Conservation (phyloP, 106 monocot species). For the Dendrobium catenatum region DNA sequence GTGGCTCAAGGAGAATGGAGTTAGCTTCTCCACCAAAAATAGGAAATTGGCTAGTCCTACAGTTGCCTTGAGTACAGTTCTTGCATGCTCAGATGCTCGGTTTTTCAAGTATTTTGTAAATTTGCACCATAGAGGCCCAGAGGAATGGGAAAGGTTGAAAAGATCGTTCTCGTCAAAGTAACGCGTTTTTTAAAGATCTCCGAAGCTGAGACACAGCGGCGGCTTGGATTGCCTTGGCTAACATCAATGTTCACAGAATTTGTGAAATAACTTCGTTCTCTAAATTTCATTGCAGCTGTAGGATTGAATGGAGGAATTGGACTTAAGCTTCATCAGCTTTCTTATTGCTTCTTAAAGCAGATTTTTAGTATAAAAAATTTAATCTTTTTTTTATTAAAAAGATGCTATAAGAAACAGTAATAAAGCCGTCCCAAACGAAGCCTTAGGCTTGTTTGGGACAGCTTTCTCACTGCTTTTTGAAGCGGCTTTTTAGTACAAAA, state of each 20-base stretch:
- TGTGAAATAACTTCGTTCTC: not conserved
- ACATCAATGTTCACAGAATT: not conserved
- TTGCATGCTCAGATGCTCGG: conserved; percentile 50
- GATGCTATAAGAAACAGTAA: no score
- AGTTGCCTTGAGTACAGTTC: conserved; percentile 54
- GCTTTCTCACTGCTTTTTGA: no score
- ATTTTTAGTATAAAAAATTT: no score
- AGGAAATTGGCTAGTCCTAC: conserved; percentile 22
- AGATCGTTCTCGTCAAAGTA: conserved; percentile 12
- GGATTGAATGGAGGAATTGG: no score
- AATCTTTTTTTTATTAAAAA: no score
- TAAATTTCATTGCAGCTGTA: no score
- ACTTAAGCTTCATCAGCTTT: no score
- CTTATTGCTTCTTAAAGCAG: no score
- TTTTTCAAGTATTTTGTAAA: conserved; percentile 62
- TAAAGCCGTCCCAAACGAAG: no score
- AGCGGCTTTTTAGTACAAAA: no score
- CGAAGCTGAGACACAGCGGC: not conserved
- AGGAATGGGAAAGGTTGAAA: conserved; percentile 55
- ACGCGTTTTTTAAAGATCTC: not conserved
- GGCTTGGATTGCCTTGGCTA: not conserved
- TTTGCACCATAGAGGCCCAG: conserved; percentile 45
- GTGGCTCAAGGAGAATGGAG: conserved; percentile 55
- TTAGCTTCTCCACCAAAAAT: conserved; percentile 24
- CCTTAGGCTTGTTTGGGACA: no score